Evolutionary conservation across 192 early-diverging fungal genomes (phyloP), one percentile per base, ranked within the genome.

Genomic region (Backusella macrospora): DNA sequence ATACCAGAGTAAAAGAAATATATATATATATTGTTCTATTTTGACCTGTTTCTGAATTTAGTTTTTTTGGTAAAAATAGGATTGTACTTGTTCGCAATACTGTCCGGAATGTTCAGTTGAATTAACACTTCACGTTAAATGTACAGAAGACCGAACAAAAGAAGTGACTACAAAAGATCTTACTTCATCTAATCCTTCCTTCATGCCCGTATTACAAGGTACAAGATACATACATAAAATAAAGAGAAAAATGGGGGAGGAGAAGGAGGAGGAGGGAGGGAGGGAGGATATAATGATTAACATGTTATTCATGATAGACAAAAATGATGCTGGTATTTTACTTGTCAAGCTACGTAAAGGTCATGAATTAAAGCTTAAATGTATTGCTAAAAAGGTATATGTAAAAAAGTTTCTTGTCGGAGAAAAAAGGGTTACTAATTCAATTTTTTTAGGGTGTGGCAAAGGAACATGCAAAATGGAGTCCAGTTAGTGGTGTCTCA

Each of bases 401-500:
- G 16, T 26, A 40, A 4, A 39, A 42, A 48, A 12, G 21, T 5
- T 67, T 64, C n/a, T n/a, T 13, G 9, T 10, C 14, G 8, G 8
- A 39, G 52, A 59, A 23, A 42, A 15, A 16, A 43, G 9, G 23
- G 14, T 49, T 23, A 34, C 4, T 40, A 40, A 13, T 52, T 63
- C 1, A 55, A 18, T n/a, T 70, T 46, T 23, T 7, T 43, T 64
- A 84, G 77, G 97, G 97, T 13, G 96, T 95, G 26, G 95, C 93
- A 37, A 99, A 99, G 81, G 96, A 98, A 73, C 96, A 98, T 77
- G 95, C 97, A 29, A 99, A 99, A 75, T 99, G 97, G 97, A 91
- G 90, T 62, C 96, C 97, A 43, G 92, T 92, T 64, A 86, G 90
- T 69, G 96, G 92, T 8, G 88, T 98, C 13, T 87, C 90, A 5